Conservation (phyloP, 2,329 filamentous ascomycete species). For the Leptographium radiaticola region DNA sequence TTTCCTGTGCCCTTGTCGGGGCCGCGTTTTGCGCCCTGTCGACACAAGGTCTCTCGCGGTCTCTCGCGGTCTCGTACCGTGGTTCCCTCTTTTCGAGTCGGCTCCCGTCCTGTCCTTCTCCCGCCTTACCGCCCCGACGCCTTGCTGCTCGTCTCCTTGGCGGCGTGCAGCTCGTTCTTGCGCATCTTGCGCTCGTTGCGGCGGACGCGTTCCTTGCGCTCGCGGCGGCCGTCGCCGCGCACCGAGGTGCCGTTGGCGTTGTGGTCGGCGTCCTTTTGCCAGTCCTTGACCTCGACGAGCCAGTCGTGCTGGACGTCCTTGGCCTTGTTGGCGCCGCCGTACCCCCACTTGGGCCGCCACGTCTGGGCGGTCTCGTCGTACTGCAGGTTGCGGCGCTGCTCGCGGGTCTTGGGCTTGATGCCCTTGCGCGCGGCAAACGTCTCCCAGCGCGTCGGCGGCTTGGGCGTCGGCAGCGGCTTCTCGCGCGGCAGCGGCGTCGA, state of each 20-base stretch:
- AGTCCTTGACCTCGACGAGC: constrained; percentile 76
- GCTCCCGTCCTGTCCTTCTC: too few relatives aligned
- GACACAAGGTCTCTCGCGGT: too few relatives aligned
- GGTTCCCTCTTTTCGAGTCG: too few relatives aligned
- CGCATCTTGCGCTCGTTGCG: constrained; percentile 58
- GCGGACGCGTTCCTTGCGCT: constrained; percentile 55
- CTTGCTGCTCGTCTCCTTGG: too few relatives aligned
- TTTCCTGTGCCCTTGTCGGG: too few relatives aligned
- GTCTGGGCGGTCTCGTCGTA: constrained; percentile 77
- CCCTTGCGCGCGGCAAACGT: constrained; percentile 94
- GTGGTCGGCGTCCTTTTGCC: constrained; percentile 51
- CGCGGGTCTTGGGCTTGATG: constrained; percentile 77
- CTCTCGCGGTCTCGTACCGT: too few relatives aligned
- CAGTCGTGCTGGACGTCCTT: constrained; percentile 74
- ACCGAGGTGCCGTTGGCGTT: constrained; percentile 47
- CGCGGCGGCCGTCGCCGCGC: constrained; percentile 48
- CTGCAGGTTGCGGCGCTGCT: constrained; percentile 58
- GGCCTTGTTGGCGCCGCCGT: constrained; percentile 79
- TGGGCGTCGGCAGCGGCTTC: constrained; percentile 75
- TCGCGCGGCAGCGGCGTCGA: constrained; percentile 70
- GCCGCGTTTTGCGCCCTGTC: too few relatives aligned
- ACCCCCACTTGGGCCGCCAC: constrained; percentile 93
- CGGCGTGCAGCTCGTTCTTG: constrained; percentile 44
- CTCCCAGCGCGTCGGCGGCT: constrained; percentile 87
- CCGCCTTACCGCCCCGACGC: too few relatives aligned